These are phyloP conservation scores for Chlamydomonas applanata DNA, from an alignment of 139 green algal genomes.

Conservation along the genomic window DNA sequence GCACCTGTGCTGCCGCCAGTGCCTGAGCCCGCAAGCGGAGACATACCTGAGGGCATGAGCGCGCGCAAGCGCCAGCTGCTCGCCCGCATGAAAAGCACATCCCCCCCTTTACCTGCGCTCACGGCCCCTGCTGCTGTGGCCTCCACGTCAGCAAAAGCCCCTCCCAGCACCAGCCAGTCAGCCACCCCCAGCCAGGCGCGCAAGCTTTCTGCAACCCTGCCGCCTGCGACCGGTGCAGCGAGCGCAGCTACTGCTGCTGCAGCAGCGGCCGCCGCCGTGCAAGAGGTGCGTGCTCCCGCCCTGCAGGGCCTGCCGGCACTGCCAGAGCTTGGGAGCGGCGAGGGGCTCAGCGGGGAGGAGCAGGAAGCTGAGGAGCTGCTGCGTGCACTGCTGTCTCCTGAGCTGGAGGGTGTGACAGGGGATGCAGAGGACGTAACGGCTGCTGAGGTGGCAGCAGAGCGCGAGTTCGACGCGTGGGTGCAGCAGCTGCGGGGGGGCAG, in stretches of 20 bases:
- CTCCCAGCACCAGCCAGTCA: too few relatives aligned
- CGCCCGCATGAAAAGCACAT: too few relatives aligned
- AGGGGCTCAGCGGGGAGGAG: not conserved
- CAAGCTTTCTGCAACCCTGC: not conserved
- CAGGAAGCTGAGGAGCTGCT: not conserved
- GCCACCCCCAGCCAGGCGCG: too few relatives aligned
- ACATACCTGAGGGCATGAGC: too few relatives aligned
- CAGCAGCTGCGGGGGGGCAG: not conserved
- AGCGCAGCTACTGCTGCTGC: not conserved
- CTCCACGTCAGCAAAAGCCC: too few relatives aligned
- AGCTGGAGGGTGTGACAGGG: not conserved
- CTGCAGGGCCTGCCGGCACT: not conserved
- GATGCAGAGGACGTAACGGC: not conserved
- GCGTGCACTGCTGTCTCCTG: not conserved
- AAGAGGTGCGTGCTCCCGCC: not conserved
- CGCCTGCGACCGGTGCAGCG: not conserved
- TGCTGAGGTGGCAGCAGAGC: not conserved
- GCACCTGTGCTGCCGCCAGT: too few relatives aligned
- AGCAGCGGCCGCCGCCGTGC: not conserved
- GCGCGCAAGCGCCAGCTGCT: too few relatives aligned
- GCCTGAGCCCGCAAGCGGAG: too few relatives aligned
- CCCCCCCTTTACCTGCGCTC: too few relatives aligned
- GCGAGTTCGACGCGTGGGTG: not conserved
- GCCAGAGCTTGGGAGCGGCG: not conserved
- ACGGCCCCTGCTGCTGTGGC: too few relatives aligned